Evolutionary conservation across 2,329 filamentous ascomycete species (phyloP).

Genomic region (Ophiostoma angusticollis): DNA sequence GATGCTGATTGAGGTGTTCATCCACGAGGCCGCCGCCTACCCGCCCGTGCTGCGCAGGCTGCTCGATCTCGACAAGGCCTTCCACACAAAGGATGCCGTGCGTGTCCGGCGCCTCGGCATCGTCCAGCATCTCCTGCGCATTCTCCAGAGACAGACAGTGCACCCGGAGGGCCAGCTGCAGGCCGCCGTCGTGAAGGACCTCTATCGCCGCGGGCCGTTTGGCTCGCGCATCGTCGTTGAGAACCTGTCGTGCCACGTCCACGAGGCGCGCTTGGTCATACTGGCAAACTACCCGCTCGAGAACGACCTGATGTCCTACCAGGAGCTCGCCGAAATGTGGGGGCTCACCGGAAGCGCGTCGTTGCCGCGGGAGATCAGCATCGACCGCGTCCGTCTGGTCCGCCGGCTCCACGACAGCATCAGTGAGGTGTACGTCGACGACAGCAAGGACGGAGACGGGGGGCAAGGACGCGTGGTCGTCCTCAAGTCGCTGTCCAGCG

Average conservation of each 20-base stretch:
- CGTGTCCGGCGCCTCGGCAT: slow-evolving; percentile 38
- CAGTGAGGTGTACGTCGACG: slow-evolving; percentile 34
- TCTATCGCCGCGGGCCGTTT: slow-evolving; percentile 39
- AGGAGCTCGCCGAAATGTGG: slow-evolving; percentile 32
- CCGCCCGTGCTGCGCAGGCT: slow-evolving; percentile 28
- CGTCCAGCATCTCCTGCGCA: slow-evolving; percentile 39
- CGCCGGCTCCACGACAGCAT: slow-evolving; percentile 47
- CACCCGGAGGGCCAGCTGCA: slow-evolving; percentile 18
- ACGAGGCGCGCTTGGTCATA: slow-evolving; percentile 32
- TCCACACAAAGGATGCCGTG: slow-evolving; percentile 39
- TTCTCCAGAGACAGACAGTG: slow-evolving; percentile 38
- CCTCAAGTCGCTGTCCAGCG: slow-evolving; percentile 45
- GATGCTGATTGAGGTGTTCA: slow-evolving; percentile 45
- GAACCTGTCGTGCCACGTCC: slow-evolving; percentile 34
- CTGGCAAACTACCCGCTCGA: slow-evolving; percentile 41
- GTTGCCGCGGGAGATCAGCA: slow-evolving; percentile 35
- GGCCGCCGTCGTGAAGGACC: slow-evolving; percentile 17
- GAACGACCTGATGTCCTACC: slow-evolving; percentile 33
- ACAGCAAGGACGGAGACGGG: not conserved
- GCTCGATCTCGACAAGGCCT: slow-evolving; percentile 38
- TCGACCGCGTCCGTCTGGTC: slow-evolving; percentile 36
- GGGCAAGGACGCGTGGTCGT: slow-evolving; percentile 26
- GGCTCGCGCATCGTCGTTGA: slow-evolving; percentile 44
- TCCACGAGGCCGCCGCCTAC: slow-evolving; percentile 31
- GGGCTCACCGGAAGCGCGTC: slow-evolving; percentile 17